Evolutionary conservation across 2,329 filamentous ascomycete species (phyloP).

Genomic region (Capronia epimyces): DNA sequence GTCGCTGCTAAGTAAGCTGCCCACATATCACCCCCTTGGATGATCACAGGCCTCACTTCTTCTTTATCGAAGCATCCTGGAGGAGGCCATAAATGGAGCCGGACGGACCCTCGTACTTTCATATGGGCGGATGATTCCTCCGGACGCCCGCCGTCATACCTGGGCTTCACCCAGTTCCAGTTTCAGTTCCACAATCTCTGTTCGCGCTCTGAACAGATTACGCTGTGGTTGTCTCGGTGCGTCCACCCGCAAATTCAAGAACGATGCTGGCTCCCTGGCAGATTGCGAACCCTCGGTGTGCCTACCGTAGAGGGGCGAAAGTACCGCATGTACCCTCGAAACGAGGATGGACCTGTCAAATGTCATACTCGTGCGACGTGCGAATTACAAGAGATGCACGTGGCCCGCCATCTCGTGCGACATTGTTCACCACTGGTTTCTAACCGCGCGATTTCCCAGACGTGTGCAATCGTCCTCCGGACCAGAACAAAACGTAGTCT

Average conservation of each 20-base stretch:
- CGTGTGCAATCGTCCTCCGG: constrained; percentile 3
- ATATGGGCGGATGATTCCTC: no score
- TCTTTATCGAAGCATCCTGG: no score
- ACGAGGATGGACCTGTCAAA: constrained; percentile 17
- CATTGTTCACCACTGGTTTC: constrained; percentile 5
- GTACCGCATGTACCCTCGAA: constrained; percentile 1
- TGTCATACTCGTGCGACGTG: constrained; percentile 6
- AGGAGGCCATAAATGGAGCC: no score
- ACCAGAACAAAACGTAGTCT: constrained; percentile 13
- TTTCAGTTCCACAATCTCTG: not conserved
- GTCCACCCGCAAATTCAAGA: not conserved
- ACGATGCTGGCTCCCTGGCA: not conserved
- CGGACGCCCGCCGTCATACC: no score
- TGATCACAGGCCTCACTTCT: no score
- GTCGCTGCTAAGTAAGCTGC: not conserved
- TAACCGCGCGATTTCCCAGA: not conserved
- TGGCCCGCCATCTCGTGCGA: constrained; percentile 16
- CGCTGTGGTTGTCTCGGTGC: not conserved
- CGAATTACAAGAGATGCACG: constrained; percentile 13
- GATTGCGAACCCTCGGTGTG: not conserved
- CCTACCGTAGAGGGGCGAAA: not conserved
- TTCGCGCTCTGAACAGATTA: not conserved
- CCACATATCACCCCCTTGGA: not conserved
- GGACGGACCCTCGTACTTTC: no score
- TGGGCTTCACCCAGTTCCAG: not conserved